A percentile compares a stretch with the other conserved stretches of the same genome.
Conservation (phyloP, 805 yeast species). For the Lipomyces starkeyi region DNA sequence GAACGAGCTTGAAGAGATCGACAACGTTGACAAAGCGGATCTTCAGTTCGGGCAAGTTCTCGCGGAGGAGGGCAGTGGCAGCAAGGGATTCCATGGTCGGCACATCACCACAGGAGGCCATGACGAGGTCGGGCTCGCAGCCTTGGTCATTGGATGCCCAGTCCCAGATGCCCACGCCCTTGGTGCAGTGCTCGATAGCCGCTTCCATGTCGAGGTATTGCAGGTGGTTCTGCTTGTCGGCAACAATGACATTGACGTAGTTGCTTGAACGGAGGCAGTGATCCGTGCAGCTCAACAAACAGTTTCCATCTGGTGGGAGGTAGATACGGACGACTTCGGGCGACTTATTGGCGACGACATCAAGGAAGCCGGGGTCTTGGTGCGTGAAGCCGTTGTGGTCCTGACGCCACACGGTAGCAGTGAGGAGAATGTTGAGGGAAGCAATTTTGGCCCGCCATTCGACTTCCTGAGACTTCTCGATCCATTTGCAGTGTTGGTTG, state of each 20-base stretch:
- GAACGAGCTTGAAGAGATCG: slow-evolving; percentile 12
- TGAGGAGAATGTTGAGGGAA: slow-evolving; percentile 11
- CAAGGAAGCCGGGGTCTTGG: slow-evolving; percentile 15
- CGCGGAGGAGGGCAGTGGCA: slow-evolving; percentile 17
- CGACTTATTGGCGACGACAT: slow-evolving; percentile 15
- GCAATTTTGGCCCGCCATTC: slow-evolving; percentile 15
- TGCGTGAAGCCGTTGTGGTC: slow-evolving; percentile 17
- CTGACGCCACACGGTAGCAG: slow-evolving; percentile 17
- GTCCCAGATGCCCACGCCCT: slow-evolving; percentile 17
- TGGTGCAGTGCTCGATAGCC: slow-evolving; percentile 11
- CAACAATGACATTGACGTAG: slow-evolving; percentile 17
- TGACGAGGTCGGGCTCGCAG: slow-evolving; percentile 13
- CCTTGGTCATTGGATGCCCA: slow-evolving; percentile 16
- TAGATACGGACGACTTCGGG: slow-evolving; percentile 16
- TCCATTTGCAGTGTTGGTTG: slow-evolving; percentile 16
- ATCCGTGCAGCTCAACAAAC: slow-evolving; percentile 7
- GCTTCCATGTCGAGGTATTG: slow-evolving; percentile 14
- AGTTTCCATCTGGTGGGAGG: slow-evolving; percentile 16
- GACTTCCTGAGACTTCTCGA: slow-evolving; percentile 12
- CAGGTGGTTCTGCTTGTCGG: slow-evolving; percentile 16
- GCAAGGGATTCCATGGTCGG: slow-evolving; percentile 16
- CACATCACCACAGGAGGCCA: slow-evolving; percentile 14
- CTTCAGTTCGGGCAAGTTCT: slow-evolving; percentile 12
- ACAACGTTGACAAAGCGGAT: slow-evolving; percentile 17
- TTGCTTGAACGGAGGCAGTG: slow-evolving; percentile 14